Evolutionary conservation across 257 asterid species (phyloP).

Genomic region (Echium plantagineum): DNA sequence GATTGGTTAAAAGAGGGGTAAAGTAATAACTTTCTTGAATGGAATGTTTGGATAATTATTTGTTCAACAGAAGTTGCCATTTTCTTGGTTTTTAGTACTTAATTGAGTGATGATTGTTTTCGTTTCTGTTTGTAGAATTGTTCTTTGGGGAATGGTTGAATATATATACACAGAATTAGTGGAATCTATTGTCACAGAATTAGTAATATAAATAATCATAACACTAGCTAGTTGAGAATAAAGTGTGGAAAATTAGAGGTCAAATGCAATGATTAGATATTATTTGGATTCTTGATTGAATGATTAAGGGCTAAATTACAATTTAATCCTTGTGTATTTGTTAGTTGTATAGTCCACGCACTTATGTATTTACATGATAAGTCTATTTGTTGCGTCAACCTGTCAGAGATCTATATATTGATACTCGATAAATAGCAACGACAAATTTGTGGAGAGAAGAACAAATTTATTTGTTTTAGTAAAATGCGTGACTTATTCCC

Average conservation of each 20-base stretch:
- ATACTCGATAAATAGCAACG: no score
- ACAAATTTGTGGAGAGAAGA: no score
- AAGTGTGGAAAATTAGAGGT: neutral
- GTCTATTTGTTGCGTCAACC: no score
- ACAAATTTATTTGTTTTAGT: no score
- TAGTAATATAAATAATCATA: neutral
- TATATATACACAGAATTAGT: neutral
- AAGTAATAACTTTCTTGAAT: slow-evolving; percentile 16
- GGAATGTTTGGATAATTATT: slow-evolving; percentile 8
- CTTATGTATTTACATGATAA: no score
- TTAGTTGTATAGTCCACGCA: no score
- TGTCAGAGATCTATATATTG: no score
- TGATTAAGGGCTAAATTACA: no score
- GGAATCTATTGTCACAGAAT: neutral
- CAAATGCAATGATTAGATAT: neutral
- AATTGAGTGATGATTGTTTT: slow-evolving; percentile 2
- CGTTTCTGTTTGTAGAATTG: neutral
- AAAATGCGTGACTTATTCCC: no score
- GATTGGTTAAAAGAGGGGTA: slow-evolving; percentile 10
- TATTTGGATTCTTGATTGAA: neutral
- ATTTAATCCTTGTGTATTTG: no score
- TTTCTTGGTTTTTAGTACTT: neutral
- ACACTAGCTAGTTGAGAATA: neutral
- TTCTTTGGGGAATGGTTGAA: neutral
- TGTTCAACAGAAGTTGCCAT: slow-evolving; percentile 6